These are phyloP conservation scores for Poronia punctata DNA, from an alignment of 495 filamentous ascomycete species.

Conservation along the genomic window DNA sequence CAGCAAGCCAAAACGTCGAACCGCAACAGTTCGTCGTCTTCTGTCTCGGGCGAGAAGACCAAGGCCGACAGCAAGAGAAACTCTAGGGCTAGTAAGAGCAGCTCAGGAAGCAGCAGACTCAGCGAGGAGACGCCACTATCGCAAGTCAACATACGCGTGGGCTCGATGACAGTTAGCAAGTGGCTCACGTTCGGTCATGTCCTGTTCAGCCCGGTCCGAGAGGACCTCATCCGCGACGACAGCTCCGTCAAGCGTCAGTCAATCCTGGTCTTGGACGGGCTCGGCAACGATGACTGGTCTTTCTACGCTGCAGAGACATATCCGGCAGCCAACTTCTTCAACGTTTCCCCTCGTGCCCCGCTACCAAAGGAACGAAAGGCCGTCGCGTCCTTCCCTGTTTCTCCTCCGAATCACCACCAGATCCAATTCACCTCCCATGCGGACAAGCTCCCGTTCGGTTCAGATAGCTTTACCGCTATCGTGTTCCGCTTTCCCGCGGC, in stretches of 20 bases:
- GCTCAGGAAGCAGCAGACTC: slow-evolving; percentile 38
- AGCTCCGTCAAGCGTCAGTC: slow-evolving; percentile 47
- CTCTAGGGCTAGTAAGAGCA: slow-evolving; percentile 26
- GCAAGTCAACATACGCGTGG: slow-evolving; percentile 76
- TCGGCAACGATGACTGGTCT: slow-evolving; percentile 86
- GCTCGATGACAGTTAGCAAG: slow-evolving; percentile 55
- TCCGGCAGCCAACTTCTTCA: slow-evolving; percentile 77
- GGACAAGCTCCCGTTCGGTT: slow-evolving; percentile 77
- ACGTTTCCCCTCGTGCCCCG: slow-evolving; percentile 54
- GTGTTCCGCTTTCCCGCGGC: slow-evolving; percentile 82
- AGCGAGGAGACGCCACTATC: slow-evolving; percentile 53
- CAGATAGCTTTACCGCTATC: slow-evolving; percentile 77
- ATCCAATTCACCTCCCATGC: slow-evolving; percentile 62
- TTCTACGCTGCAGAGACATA: slow-evolving; percentile 95
- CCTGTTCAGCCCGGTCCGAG: slow-evolving; percentile 86
- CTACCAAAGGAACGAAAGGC: slow-evolving; percentile 28
- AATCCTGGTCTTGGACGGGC: slow-evolving; percentile 86
- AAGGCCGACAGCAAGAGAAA: background rate
- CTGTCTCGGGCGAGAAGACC: slow-evolving; percentile 3
- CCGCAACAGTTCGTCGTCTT: slow-evolving; percentile 33
- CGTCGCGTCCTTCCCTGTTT: slow-evolving; percentile 41
- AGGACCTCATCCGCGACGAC: slow-evolving; percentile 52
- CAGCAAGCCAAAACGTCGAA: slow-evolving; percentile 19
- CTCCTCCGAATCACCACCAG: slow-evolving; percentile 79
- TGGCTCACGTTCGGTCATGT: slow-evolving; percentile 96